Conservation (phyloP, 495 filamentous ascomycete species). For the Hapsidospora chrysogenum region DNA sequence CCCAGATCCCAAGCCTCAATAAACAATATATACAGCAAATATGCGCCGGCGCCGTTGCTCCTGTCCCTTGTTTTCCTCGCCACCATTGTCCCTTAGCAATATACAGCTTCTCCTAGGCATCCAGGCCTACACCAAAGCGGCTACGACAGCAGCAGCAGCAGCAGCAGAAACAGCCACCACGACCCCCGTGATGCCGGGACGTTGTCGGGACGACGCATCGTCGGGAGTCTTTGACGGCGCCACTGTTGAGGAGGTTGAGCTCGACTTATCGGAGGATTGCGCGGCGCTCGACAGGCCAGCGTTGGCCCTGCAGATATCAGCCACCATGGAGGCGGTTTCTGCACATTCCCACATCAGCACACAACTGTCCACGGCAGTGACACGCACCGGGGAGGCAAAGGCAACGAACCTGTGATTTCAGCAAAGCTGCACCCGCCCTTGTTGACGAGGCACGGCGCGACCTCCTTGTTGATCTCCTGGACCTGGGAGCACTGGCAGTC, state of each 20-base stretch:
- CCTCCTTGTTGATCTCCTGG: conserved; percentile 4
- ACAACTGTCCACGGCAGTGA: background rate
- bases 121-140: no score
- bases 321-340: background rate
- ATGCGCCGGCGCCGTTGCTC: background rate
- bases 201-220: background rate
- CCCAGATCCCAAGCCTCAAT: no score
- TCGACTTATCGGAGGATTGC: no score
- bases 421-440: conserved; percentile 7
- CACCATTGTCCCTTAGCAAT: no score
- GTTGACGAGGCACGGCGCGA: conserved; percentile 7
- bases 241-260: background rate
- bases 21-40: background rate
- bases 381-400: background rate
- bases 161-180: background rate
- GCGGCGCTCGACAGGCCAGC: background rate
- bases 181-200: background rate
- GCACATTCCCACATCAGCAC: background rate
- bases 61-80: background rate
- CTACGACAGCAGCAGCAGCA: background rate
- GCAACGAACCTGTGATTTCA: conserved; percentile 10
- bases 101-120: background rate
- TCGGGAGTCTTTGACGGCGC: background rate
- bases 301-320: background rate
- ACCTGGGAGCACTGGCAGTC: conserved; percentile 12